Percentiles rank a stretch among this genome's conserved stretches.
Evolutionary conservation across 2,329 filamentous ascomycete species (phyloP).

Genomic region (Colletotrichum navitas): DNA sequence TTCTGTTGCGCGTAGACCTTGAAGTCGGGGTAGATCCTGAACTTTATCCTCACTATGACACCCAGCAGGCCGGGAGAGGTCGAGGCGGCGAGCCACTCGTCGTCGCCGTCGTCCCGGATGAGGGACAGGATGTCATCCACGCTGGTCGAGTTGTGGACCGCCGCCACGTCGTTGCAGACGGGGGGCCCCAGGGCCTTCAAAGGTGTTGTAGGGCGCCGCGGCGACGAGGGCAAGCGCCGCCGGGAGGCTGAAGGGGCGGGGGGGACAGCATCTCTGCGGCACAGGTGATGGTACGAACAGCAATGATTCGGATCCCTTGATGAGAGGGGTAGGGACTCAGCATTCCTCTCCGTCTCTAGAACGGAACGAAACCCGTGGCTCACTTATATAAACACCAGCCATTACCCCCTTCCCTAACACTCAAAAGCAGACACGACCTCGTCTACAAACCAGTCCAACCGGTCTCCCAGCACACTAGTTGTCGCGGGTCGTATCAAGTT

Average conservation of each 20-base stretch:
- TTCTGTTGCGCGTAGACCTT: constrained; percentile 65
- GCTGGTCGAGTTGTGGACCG: constrained; percentile 58
- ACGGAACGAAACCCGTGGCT: constrained; percentile 6
- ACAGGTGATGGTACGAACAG: not conserved
- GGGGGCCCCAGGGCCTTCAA: constrained; percentile 63
- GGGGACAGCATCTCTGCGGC: not conserved
- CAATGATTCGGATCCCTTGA: not conserved
- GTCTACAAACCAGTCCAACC: not conserved
- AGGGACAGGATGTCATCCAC: constrained; percentile 58
- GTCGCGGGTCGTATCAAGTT: constrained; percentile 11
- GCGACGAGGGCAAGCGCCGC: constrained; percentile 45
- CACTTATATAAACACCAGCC: not conserved
- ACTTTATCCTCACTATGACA: constrained; percentile 61
- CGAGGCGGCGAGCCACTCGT: constrained; percentile 65
- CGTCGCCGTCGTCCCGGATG: constrained; percentile 58
- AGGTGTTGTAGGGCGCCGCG: constrained; percentile 60
- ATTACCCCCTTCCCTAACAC: too few relatives aligned
- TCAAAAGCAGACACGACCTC: too few relatives aligned
- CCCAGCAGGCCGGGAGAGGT: constrained; percentile 63
- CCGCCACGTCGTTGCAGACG: constrained; percentile 60
- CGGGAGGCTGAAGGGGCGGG: not conserved
- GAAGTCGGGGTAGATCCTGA: constrained; percentile 63
- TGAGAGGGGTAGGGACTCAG: too few relatives aligned
- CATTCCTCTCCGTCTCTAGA: not conserved
- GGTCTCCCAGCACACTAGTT: not conserved